Evolutionary conservation across 768 basidiomycete genomes (phyloP).

Genomic region (Termitomyces sp.): DNA sequence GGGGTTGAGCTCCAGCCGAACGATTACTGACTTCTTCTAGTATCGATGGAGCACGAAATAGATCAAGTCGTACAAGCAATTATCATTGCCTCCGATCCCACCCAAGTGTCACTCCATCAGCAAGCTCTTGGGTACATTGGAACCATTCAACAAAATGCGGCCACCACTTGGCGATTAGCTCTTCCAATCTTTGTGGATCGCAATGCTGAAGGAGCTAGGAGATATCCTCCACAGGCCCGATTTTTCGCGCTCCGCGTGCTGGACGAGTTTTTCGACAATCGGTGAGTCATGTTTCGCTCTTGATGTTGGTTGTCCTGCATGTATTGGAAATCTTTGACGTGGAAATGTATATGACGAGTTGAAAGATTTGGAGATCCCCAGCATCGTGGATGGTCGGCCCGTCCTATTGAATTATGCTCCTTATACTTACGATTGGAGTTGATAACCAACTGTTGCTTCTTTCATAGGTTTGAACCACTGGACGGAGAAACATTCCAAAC

Average conservation of each 20-base stretch:
- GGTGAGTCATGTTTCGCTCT: constrained; percentile 44
- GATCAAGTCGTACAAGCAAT: constrained; percentile 83
- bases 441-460: constrained; percentile 4
- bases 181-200: constrained; percentile 68
- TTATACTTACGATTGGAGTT: background rate
- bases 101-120: constrained; percentile 67
- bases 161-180: constrained; percentile 77
- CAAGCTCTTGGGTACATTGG: constrained; percentile 85
- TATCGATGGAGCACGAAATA: constrained; percentile 68
- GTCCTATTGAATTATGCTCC: background rate
- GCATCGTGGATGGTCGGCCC: background rate
- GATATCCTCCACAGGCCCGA: constrained; percentile 67
- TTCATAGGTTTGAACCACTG: constrained; percentile 55
- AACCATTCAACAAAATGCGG: constrained; percentile 70
- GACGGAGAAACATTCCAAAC: constrained; percentile 68
- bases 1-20: constrained; percentile 1
- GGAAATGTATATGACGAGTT: background rate
- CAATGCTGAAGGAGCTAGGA: constrained; percentile 56
- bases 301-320: constrained; percentile 5
- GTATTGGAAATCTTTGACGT: background rate
- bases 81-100: constrained; percentile 80
- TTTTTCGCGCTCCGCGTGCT: constrained; percentile 79
- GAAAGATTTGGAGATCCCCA: background rate
- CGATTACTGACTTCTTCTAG: background rate
- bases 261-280: constrained; percentile 79